Percentiles rank a stretch among this genome's conserved stretches.
Evolutionary conservation across 306 rosid genomes (phyloP).

Genomic region (Heteromeles arbutifolia): DNA sequence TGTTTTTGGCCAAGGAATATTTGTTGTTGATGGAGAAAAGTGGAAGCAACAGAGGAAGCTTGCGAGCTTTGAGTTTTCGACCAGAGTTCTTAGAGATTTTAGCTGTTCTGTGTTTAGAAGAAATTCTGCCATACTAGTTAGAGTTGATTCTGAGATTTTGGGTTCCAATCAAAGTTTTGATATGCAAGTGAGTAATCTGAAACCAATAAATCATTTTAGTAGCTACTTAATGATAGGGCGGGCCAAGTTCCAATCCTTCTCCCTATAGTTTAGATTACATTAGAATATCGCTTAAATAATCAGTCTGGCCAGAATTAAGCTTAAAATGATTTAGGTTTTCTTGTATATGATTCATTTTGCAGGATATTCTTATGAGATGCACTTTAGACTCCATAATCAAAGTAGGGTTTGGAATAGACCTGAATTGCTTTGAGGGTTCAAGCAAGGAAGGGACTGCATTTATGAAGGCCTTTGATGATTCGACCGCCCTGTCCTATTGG

Average conservation of each 20-base stretch:
- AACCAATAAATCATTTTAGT: background rate
- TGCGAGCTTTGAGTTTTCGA: slow-evolving; percentile 60
- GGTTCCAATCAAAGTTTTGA: slow-evolving; percentile 34
- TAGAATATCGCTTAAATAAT: background rate
- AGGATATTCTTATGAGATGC: slow-evolving; percentile 65
- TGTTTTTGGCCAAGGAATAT: slow-evolving; percentile 65
- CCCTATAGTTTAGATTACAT: background rate
- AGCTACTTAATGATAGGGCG: no score
- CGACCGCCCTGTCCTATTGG: slow-evolving; percentile 51
- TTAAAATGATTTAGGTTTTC: no score
- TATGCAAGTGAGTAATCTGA: slow-evolving; percentile 47
- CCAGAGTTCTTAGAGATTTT: slow-evolving; percentile 62
- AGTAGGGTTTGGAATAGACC: slow-evolving; percentile 87
- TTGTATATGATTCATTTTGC: background rate
- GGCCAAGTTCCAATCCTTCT: no score
- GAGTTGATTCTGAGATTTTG: slow-evolving; percentile 24
- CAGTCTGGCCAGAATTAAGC: no score
- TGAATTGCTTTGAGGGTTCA: slow-evolving; percentile 63
- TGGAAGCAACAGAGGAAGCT: slow-evolving; percentile 78
- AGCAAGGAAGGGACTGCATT: slow-evolving; percentile 48
- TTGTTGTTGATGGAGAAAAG: slow-evolving; percentile 54
- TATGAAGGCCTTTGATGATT: slow-evolving; percentile 71
- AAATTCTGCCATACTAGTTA: slow-evolving; percentile 49
- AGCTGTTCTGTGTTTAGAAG: slow-evolving; percentile 48
- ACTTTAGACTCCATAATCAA: slow-evolving; percentile 73